phyloP scores from a whole-genome alignment of 1,284 basidiomycete species.

The Naganishia liquefaciens region DNA sequence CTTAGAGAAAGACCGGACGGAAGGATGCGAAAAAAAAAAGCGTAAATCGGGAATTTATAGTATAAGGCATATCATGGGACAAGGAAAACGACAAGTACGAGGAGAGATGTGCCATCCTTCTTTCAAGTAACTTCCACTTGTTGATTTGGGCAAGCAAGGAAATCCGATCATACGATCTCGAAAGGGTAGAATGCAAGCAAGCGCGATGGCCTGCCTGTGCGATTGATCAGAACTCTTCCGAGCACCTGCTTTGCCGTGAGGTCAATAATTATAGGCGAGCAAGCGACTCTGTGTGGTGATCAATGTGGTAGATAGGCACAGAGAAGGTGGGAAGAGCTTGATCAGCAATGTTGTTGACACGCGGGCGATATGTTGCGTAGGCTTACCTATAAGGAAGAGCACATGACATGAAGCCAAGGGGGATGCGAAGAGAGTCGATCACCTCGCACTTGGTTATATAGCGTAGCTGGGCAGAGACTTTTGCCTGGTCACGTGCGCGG shows the following conservation, averaged over 20 bases:
- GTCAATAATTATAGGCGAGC: slow-evolving; percentile 33
- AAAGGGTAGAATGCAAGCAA: slow-evolving; percentile 14
- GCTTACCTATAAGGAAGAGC: slow-evolving; percentile 29
- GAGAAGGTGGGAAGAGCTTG: neutral
- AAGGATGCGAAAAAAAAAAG: neutral
- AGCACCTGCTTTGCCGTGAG: slow-evolving; percentile 31
- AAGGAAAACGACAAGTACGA: neutral
- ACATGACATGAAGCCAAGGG: slow-evolving; percentile 4
- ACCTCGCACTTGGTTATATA: slow-evolving; percentile 9
- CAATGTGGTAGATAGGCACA: slow-evolving; percentile 13
- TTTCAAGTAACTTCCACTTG: slow-evolving; percentile 33
- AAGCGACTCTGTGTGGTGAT: slow-evolving; percentile 31
- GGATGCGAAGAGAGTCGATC: slow-evolving; percentile 2
- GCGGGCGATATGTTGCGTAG: neutral
- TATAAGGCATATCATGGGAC: neutral
- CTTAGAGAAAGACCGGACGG: too few species aligned
- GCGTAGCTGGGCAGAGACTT: neutral
- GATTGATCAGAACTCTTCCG: slow-evolving; percentile 28
- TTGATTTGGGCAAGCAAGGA: slow-evolving; percentile 21
- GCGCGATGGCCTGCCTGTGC: slow-evolving; percentile 23
- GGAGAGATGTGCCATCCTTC: slow-evolving; percentile 19
- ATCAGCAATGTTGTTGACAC: neutral
- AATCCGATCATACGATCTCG: slow-evolving; percentile 31
- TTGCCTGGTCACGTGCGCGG: neutral
- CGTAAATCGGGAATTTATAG: neutral